phyloP scores from a whole-genome alignment of 2,329 filamentous ascomycete species.

The Colletotrichum zoysiae region DNA sequence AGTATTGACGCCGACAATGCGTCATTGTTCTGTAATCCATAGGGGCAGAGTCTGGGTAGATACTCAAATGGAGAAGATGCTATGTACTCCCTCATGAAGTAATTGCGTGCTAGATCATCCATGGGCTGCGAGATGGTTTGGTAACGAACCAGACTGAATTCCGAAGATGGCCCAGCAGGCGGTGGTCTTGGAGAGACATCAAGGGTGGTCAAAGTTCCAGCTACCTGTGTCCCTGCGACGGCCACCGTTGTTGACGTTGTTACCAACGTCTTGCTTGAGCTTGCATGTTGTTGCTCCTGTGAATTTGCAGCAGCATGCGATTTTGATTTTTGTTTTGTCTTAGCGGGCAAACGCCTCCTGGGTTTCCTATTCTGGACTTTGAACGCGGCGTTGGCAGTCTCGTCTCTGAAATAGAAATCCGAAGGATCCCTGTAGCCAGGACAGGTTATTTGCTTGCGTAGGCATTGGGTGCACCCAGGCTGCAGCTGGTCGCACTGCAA shows the following conservation, averaged over 20 bases:
- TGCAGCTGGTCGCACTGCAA: slow-evolving; percentile 46
- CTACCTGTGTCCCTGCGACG: background rate
- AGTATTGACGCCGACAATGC: slow-evolving; percentile 44
- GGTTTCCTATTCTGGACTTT: slow-evolving; percentile 39
- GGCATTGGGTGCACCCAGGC: slow-evolving; percentile 46
- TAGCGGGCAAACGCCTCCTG: slow-evolving; percentile 28
- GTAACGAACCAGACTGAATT: slow-evolving; percentile 21
- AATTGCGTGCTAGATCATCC: slow-evolving; percentile 41
- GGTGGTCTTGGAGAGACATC: background rate
- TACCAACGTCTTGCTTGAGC: slow-evolving; percentile 8
- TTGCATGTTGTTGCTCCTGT: background rate
- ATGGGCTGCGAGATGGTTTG: slow-evolving; percentile 26
- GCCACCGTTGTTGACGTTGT: slow-evolving; percentile 4
- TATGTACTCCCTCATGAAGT: slow-evolving; percentile 47
- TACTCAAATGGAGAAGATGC: slow-evolving; percentile 47
- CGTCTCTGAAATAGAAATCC: slow-evolving; percentile 46
- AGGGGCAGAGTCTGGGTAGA: slow-evolving; percentile 42
- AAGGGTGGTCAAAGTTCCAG: background rate
- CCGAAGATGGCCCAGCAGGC: slow-evolving; percentile 11
- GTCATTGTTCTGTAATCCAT: slow-evolving; percentile 30
- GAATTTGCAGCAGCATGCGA: background rate
- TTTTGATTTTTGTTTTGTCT: slow-evolving; percentile 8
- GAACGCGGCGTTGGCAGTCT: slow-evolving; percentile 44
- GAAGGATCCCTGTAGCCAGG: slow-evolving; percentile 46
- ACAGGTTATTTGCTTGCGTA: slow-evolving; percentile 46